phyloP scores from a whole-genome alignment of 169 alveolate genomes.

The Cryptosporidium ryanae region DNA sequence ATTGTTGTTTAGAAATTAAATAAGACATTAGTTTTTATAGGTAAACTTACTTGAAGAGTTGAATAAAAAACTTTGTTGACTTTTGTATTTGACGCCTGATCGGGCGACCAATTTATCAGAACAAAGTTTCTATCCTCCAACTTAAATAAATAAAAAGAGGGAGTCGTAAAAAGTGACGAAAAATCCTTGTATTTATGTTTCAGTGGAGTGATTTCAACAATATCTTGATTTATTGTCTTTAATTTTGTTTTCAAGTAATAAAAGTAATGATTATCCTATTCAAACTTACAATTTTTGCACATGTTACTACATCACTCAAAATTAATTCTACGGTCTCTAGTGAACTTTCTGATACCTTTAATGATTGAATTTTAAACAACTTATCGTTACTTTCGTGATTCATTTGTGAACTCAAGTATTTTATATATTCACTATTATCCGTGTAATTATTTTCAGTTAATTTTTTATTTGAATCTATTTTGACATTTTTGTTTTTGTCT shows the following conservation, averaged over 20 bases:
- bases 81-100: slow-evolving; percentile 10
- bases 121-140: slow-evolving; percentile 23
- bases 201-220: slow-evolving; percentile 8
- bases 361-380: slow-evolving; percentile 26
- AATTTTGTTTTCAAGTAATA: not conserved
- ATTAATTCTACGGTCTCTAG: not conserved
- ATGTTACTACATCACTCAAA: not conserved
- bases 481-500: not conserved
- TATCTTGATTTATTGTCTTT: not conserved
- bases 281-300: slow-evolving; percentile 36
- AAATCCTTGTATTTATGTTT: slow-evolving; percentile 24
- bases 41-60: slow-evolving; percentile 26
- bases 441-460: not conserved
- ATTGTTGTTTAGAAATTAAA: too few species aligned
- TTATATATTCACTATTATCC: not conserved
- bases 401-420: not conserved
- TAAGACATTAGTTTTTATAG: too few species aligned
- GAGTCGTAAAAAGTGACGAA: slow-evolving; percentile 21
- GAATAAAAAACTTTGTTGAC: slow-evolving; percentile 33
- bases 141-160: slow-evolving; percentile 38
- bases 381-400: not conserved
- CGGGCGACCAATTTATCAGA: slow-evolving; percentile 58
- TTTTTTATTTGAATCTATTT: not conserved
- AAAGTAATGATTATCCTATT: not conserved
- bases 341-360: slow-evolving; percentile 19